Evolutionary conservation across 2,329 filamentous ascomycete species (phyloP).

Genomic region (Herpotrichia juniperi): DNA sequence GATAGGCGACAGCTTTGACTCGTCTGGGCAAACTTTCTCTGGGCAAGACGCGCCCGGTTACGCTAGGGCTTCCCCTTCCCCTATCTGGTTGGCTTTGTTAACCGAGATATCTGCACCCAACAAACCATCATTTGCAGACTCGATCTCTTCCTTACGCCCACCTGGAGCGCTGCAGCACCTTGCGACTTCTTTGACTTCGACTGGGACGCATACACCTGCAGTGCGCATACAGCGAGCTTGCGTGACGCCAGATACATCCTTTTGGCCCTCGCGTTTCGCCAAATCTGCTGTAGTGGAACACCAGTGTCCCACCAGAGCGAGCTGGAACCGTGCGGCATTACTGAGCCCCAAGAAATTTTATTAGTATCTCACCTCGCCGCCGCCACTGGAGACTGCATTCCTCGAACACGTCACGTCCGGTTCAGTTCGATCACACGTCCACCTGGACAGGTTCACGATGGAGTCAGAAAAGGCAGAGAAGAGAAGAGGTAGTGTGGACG

Average conservation of each 20-base stretch:
- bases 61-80: neutral
- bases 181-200: neutral
- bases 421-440: neutral
- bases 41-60: neutral
- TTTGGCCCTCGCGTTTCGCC: neutral
- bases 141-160: neutral
- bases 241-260: neutral
- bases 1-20: neutral
- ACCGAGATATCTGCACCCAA: neutral
- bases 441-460: neutral
- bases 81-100: neutral
- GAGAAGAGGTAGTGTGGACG: slow-evolving; percentile 25
- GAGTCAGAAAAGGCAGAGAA: neutral
- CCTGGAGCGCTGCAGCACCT: neutral
- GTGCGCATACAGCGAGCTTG: neutral
- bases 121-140: neutral
- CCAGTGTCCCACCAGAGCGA: neutral
- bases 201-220: neutral
- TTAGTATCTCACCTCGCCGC: neutral
- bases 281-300: neutral
- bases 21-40: neutral
- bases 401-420: neutral
- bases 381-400: neutral
- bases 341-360: slow-evolving; percentile 1
- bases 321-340: slow-evolving; percentile 1